Evolutionary conservation across 1,284 basidiomycete genomes (phyloP).

Genomic region (Acaromyces ingoldii): DNA sequence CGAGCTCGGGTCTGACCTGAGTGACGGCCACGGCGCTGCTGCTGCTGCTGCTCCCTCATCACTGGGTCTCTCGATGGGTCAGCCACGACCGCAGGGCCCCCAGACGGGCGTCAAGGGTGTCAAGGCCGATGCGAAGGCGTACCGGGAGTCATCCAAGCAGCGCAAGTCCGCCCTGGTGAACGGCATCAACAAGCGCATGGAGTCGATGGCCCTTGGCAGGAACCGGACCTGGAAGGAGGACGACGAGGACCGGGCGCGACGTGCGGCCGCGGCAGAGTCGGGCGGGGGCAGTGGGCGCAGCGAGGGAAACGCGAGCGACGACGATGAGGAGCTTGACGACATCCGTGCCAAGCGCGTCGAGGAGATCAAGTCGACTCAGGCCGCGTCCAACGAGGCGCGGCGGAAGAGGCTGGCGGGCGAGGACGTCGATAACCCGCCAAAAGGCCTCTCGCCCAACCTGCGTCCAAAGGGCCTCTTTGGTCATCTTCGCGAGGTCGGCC

Average conservation of each 20-base stretch:
- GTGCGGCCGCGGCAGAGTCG: constrained; percentile 11
- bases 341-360: constrained; percentile 23
- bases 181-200: constrained; percentile 21
- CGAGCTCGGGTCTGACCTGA: constrained; percentile 29
- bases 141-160: constrained; percentile 12
- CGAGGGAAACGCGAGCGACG: constrained; percentile 12
- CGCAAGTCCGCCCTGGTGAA: constrained; percentile 11
- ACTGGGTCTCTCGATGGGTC: background rate
- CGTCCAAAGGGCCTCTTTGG: constrained; percentile 17
- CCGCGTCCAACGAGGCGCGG: constrained; percentile 1
- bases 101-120: constrained; percentile 42
- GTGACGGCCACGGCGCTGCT: constrained; percentile 9
- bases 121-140: constrained; percentile 20
- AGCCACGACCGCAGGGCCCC: constrained; percentile 13
- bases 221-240: constrained; percentile 25
- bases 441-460: background rate
- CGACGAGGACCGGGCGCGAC: constrained; percentile 13
- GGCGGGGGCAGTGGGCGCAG: constrained; percentile 3
- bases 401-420: constrained; percentile 5
- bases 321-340: constrained; percentile 15
- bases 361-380: constrained; percentile 18
- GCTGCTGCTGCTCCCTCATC: background rate
- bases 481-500: constrained; percentile 38
- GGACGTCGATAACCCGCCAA: background rate
- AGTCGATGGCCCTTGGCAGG: constrained; percentile 18